These are phyloP conservation scores for Setaria viridis DNA, from an alignment of 202 grass and related monocot genomes.

Conservation along the genomic window DNA sequence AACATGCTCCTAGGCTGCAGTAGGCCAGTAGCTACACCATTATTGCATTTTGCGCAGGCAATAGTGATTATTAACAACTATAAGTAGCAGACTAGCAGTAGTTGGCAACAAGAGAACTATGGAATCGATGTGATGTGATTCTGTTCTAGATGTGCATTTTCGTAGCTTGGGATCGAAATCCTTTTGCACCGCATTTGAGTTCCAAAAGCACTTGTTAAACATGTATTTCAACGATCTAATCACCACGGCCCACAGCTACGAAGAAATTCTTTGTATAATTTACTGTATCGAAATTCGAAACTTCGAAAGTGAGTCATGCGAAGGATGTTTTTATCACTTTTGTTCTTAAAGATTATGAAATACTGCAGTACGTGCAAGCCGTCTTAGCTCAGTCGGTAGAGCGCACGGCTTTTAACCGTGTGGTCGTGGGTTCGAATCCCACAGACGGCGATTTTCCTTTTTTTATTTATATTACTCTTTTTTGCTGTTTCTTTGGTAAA, in stretches of 20 bases:
- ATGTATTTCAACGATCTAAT: not conserved
- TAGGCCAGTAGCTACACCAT: not conserved
- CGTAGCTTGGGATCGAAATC: not conserved
- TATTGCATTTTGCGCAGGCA: not conserved
- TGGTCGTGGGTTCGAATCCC: slow-evolving; percentile 91
- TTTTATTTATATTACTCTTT: not conserved
- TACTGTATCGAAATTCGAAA: too few species aligned
- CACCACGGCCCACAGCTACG: too few species aligned
- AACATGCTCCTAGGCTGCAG: slow-evolving; percentile 3
- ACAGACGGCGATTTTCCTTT: slow-evolving; percentile 51
- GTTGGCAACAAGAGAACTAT: not conserved
- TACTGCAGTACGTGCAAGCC: not conserved
- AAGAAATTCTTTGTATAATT: too few species aligned
- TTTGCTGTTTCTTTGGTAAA: not conserved
- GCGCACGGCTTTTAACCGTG: slow-evolving; percentile 93
- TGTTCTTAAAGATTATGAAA: too few species aligned
- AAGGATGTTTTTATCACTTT: too few species aligned
- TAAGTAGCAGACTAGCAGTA: not conserved
- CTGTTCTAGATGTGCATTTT: not conserved
- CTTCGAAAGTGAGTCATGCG: too few species aligned
- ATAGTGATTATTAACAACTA: not conserved
- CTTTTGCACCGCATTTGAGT: not conserved
- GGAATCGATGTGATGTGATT: not conserved
- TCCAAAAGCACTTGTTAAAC: not conserved
- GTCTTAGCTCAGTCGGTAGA: slow-evolving; percentile 91